Base-by-base conservation (phyloP, 1,284 basidiomycete species). In the Hymenochaete sp. region DNA sequence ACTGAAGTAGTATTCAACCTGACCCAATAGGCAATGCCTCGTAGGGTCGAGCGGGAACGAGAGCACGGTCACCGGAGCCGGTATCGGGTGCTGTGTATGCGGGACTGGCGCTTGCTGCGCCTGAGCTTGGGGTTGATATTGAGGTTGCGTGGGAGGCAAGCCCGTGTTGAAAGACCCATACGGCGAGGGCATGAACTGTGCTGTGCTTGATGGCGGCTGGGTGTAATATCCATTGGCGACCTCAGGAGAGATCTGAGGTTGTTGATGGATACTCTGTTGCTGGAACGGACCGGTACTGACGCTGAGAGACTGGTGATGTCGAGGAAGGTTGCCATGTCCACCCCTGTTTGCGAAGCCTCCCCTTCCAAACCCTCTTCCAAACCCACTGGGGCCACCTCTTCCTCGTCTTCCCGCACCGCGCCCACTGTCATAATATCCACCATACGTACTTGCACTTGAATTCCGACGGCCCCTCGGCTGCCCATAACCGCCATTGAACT, bases 1-100 rank as follows among this genome's bases (percentile, higher is more conserved):
- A 57, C 86, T 88, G 52, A 93, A 71, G 65, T 93, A 93, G 62
- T 90, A 93, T 63, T 93, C 91, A 48, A 93, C 65, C 63, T 93
- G 88, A 3, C 78, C 82, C 24, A 91, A 72, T 22, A 92, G 67
- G 57, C 75, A 79, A 56, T 72, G 79, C 45, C 77, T 62, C 39
- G 73, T 74, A 8, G 73, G 63, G 56, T 91, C 86, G 16, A 86
- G 61, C 1, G 75, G 70, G 64, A 77, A 80, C 9, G 71, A 60
- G 8, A 80, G 53, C 11, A 67, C 63, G 2, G 82, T 72, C 33
- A 77, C 57, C 0, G 82, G 82, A 41, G 69, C 66, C 0, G 83
- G 79, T 16, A 80, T 58, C 1, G 71, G 68, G 21, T 35, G 32
- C 32, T 8, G 5, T 8, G 32, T 35, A 8, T 35, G 32, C 14